These are phyloP conservation scores for Mucor plumbeus DNA, from an alignment of 371 early-diverging fungal genomes.

Conservation along the genomic window DNA sequence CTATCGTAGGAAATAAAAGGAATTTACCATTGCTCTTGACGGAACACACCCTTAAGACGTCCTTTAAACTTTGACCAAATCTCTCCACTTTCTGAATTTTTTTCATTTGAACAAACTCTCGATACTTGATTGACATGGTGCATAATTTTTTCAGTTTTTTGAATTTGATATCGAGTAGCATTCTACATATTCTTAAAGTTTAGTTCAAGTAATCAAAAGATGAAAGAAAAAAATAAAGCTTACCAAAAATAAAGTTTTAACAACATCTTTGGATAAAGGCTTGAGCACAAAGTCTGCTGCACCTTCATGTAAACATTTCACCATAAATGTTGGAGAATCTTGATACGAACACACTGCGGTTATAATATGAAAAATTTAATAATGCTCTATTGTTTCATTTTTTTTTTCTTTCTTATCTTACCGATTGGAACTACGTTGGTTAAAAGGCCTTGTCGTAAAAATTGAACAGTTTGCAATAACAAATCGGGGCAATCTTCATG, in stretches of 20 bases:
- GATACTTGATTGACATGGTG: conserved; percentile 1
- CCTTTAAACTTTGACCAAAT: conserved; percentile 43
- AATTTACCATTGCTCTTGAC: conserved; percentile 35
- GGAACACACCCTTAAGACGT: conserved; percentile 43
- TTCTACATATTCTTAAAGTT: conserved; percentile 19
- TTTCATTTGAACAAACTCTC: not conserved
- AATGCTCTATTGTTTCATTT: not conserved
- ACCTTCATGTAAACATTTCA: conserved; percentile 53
- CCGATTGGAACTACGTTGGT: conserved; percentile 28
- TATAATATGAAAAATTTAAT: not conserved
- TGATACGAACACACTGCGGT: conserved; percentile 36
- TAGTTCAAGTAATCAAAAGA: not conserved
- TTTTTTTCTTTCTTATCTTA: not conserved
- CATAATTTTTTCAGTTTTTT: not conserved
- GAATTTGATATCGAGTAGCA: conserved; percentile 31
- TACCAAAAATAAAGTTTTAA: conserved; percentile 63
- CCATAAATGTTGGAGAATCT: conserved; percentile 48
- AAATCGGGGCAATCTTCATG: conserved; percentile 29
- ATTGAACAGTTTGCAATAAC: conserved; percentile 18
- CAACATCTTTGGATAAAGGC: conserved; percentile 52
- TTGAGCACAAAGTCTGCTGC: conserved; percentile 65
- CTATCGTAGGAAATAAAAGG: not conserved
- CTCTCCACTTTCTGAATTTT: conserved; percentile 19
- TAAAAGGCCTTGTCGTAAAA: conserved; percentile 17
- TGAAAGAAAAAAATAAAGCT: conserved; percentile 6